A percentile compares a stretch with the other conserved stretches of the same genome.
These are phyloP conservation scores for Pterulicium gracile DNA, from an alignment of 1,284 basidiomycete genomes.

Conservation along the genomic window DNA sequence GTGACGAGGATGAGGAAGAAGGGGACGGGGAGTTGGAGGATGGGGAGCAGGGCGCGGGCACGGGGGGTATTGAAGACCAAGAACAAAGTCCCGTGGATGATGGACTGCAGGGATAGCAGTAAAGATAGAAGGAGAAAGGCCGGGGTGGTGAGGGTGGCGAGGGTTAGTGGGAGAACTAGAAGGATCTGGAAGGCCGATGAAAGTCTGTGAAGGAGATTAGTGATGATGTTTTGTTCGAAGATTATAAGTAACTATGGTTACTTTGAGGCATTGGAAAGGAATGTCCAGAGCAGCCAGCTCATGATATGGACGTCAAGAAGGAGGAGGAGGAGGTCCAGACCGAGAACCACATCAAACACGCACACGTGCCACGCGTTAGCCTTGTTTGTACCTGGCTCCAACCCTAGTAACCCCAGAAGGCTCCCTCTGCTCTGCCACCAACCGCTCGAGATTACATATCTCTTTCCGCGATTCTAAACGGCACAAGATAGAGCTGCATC, in stretches of 20 bases:
- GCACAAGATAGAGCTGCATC: too few relatives aligned
- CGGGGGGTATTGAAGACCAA: constrained; percentile 16
- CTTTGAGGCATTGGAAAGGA: constrained; percentile 10
- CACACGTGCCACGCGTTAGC: too few relatives aligned
- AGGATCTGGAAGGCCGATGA: constrained; percentile 73
- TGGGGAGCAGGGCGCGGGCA: constrained; percentile 62
- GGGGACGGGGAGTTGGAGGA: constrained; percentile 73
- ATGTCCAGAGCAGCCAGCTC: not conserved
- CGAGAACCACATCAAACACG: too few relatives aligned
- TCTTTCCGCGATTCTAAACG: too few relatives aligned
- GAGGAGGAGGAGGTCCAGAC: constrained; percentile 41
- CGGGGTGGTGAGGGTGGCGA: constrained; percentile 67
- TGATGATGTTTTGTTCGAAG: not conserved
- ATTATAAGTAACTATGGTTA: not conserved
- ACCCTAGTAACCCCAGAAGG: too few relatives aligned
- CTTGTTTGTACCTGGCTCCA: too few relatives aligned
- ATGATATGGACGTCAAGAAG: too few relatives aligned
- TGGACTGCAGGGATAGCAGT: constrained; percentile 61
- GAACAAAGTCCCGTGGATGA: constrained; percentile 65
- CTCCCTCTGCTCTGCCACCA: too few relatives aligned
- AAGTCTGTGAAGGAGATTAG: constrained; percentile 29
- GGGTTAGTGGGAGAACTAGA: constrained; percentile 72
- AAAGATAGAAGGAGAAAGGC: constrained; percentile 76
- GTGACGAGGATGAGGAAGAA: constrained; percentile 70
- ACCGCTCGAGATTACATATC: too few relatives aligned